phyloP scores from a whole-genome alignment of 768 basidiomycete species.

The Kwoniella sp. region DNA sequence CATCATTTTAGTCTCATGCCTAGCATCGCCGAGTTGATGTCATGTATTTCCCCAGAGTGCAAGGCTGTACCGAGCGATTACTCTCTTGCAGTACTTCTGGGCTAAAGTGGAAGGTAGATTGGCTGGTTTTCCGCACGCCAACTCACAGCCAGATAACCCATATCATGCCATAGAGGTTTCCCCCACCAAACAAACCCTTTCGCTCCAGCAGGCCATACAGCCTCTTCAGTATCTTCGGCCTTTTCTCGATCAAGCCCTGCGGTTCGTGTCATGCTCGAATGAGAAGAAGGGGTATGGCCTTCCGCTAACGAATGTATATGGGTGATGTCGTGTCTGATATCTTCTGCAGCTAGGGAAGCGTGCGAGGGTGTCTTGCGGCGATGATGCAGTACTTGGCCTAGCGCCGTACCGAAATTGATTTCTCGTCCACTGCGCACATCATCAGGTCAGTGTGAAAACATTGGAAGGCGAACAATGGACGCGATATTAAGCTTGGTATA shows the following conservation, averaged over 20 bases:
- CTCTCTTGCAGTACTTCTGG: too few species aligned
- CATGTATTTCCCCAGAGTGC: too few species aligned
- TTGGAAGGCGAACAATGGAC: too few species aligned
- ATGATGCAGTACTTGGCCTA: constrained; percentile 30
- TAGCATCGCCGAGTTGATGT: too few species aligned
- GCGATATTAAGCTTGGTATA: too few species aligned
- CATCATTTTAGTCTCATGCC: too few species aligned
- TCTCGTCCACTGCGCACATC: constrained; percentile 30
- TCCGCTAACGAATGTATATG: neutral
- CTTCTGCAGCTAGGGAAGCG: neutral
- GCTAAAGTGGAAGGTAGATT: too few species aligned
- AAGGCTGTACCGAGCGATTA: too few species aligned
- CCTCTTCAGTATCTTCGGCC: neutral
- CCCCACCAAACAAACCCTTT: constrained; percentile 48
- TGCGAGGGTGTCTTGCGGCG: constrained; percentile 13
- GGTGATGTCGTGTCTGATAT: constrained; percentile 10
- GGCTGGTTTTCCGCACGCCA: constrained; percentile 7
- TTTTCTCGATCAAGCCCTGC: neutral
- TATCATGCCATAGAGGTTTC: constrained; percentile 49
- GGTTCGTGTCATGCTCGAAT: neutral
- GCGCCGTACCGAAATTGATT: constrained; percentile 34
- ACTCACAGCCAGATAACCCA: constrained; percentile 53
- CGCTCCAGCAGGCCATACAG: constrained; percentile 4
- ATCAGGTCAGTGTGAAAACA: too few species aligned
- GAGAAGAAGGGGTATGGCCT: neutral